Evolutionary conservation across 148 eudicot species (phyloP).

Genomic region (Vaccinium corymbosum): DNA sequence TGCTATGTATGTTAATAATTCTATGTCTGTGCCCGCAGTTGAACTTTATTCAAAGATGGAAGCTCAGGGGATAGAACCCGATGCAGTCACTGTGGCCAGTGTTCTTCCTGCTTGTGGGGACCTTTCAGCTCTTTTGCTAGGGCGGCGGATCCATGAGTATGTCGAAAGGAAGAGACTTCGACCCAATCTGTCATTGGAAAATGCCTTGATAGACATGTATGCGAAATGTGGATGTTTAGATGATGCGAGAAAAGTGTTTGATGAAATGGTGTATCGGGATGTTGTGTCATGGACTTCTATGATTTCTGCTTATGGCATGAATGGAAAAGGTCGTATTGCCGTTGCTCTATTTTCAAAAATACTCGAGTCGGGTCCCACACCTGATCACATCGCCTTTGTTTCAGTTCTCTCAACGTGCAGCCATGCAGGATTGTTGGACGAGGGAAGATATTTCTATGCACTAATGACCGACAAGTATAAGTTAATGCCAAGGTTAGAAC

Average conservation of each 20-base stretch:
- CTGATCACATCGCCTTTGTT: slow-evolving; percentile 75
- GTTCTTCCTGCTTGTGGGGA: slow-evolving; percentile 90
- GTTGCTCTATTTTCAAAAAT: slow-evolving; percentile 51
- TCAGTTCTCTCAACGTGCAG: slow-evolving; percentile 79
- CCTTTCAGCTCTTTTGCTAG: slow-evolving; percentile 63
- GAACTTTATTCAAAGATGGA: slow-evolving; percentile 60
- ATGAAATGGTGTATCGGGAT: slow-evolving; percentile 51
- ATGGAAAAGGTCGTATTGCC: slow-evolving; percentile 56
- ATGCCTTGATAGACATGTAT: slow-evolving; percentile 84
- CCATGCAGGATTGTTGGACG: slow-evolving; percentile 65
- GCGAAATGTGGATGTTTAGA: slow-evolving; percentile 70
- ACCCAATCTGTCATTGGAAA: slow-evolving; percentile 64
- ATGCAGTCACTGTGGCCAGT: slow-evolving; percentile 63
- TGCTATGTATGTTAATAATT: slow-evolving; percentile 64
- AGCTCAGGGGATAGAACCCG: slow-evolving; percentile 49
- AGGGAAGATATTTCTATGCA: slow-evolving; percentile 49
- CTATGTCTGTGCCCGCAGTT: slow-evolving; percentile 67
- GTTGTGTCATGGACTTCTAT: slow-evolving; percentile 87
- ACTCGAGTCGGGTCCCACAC: slow-evolving; percentile 42
- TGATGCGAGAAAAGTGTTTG: slow-evolving; percentile 69
- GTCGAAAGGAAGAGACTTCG: slow-evolving; percentile 43
- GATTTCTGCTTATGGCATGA: slow-evolving; percentile 72
- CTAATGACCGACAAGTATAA: slow-evolving; percentile 56
- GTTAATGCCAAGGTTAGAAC: slow-evolving; percentile 60
- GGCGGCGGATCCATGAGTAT: slow-evolving; percentile 55